A percentile compares a stretch with the other conserved stretches of the same genome.
These are phyloP conservation scores for Tulasnella calospora DNA, from an alignment of 768 basidiomycete genomes.

Conservation along the genomic window DNA sequence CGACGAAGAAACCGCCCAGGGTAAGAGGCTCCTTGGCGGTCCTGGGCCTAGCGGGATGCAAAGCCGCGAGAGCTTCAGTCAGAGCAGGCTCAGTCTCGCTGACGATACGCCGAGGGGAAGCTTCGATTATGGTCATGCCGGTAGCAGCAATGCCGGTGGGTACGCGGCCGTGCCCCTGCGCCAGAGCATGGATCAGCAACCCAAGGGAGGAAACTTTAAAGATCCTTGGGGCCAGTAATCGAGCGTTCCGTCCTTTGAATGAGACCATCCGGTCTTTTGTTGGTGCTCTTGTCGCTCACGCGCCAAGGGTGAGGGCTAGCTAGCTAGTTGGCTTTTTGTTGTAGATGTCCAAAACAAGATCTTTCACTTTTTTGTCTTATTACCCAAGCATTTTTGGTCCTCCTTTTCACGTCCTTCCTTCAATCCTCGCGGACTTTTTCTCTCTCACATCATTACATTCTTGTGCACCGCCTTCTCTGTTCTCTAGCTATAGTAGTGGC, in stretches of 20 bases:
- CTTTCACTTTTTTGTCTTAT: not conserved
- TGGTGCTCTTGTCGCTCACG: not conserved
- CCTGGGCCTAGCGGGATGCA: not conserved
- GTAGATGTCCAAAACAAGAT: not conserved
- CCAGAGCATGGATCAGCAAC: slow-evolving; percentile 13
- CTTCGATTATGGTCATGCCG: slow-evolving; percentile 19
- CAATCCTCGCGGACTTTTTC: not conserved
- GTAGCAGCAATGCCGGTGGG: not conserved
- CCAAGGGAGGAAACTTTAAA: slow-evolving; percentile 11
- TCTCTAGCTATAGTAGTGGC: not conserved
- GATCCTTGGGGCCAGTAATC: slow-evolving; percentile 21
- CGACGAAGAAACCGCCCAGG: slow-evolving; percentile 21
- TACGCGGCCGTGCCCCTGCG: slow-evolving; percentile 20
- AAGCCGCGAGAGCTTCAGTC: not conserved
- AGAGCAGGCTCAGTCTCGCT: slow-evolving; percentile 9
- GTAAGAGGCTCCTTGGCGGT: not conserved
- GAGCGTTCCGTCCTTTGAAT: not conserved
- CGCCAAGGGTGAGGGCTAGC: not conserved
- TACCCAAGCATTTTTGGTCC: not conserved
- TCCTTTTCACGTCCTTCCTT: not conserved
- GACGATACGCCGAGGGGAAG: slow-evolving; percentile 21
- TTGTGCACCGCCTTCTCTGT: not conserved
- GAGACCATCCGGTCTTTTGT: not conserved
- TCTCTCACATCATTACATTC: slow-evolving; percentile 7
- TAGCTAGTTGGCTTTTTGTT: not conserved